A percentile compares a stretch with the other conserved stretches of the same genome.
phyloP scores from a whole-genome alignment of 1,139 yeast genomes.

The Martiniozyma asiatica region DNA sequence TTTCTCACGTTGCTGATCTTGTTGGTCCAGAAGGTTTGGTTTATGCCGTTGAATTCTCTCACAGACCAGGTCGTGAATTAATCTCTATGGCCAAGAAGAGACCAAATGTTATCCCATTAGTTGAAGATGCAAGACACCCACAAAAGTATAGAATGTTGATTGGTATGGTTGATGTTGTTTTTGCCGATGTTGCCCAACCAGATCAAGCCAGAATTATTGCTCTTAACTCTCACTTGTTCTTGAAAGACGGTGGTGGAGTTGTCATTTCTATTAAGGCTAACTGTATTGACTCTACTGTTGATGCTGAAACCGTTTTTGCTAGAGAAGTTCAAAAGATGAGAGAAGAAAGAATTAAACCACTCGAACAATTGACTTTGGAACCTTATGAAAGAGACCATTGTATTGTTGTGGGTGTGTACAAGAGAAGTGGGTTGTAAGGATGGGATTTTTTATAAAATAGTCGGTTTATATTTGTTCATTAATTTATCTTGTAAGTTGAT shows the following conservation, averaged over 20 bases:
- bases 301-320: conserved; percentile 98
- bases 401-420: conserved; percentile 93
- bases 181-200: conserved; percentile 99
- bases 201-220: conserved; percentile 99
- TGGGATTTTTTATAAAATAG: background rate
- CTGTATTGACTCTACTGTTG: conserved; percentile 99
- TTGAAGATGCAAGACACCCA: conserved; percentile 99
- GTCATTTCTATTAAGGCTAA: conserved; percentile 97
- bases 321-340: conserved; percentile 98
- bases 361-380: conserved; percentile 96
- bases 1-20: conserved; percentile 94
- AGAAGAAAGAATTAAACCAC: conserved; percentile 96
- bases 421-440: conserved; percentile 68
- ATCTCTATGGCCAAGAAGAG: conserved; percentile 99
- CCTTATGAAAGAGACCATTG: conserved; percentile 99
- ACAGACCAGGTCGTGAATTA: conserved; percentile 98
- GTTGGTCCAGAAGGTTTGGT: conserved; percentile 99
- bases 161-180: conserved; percentile 97
- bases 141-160: conserved; percentile 98
- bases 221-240: conserved; percentile 92
- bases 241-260: conserved; percentile 97
- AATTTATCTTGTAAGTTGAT: too few species aligned
- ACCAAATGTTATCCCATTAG: conserved; percentile 96
- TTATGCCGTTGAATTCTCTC: conserved; percentile 97
- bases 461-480: too few species aligned